Conservation (phyloP, 306 rosid genomes). For the Dalbergia cochinchinensis region DNA sequence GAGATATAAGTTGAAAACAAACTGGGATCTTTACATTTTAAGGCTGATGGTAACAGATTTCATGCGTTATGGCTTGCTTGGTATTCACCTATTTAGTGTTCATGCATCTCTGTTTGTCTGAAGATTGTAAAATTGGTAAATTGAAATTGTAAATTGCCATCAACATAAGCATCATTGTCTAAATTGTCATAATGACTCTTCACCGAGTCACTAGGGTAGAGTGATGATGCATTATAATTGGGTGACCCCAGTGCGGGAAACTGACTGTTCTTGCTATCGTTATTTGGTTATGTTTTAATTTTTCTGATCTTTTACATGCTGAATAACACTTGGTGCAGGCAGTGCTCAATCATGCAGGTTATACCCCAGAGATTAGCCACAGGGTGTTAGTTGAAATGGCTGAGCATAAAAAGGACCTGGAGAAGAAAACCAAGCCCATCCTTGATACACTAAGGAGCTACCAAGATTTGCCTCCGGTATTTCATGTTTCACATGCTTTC, state of each 20-base stretch:
- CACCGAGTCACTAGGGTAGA: background rate
- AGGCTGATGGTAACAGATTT: background rate
- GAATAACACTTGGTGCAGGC: conserved; percentile 62
- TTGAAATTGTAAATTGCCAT: background rate
- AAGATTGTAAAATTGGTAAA: background rate
- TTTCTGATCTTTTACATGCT: conserved; percentile 10
- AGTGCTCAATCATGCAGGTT: conserved; percentile 81
- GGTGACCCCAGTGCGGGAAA: background rate
- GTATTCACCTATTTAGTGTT: background rate
- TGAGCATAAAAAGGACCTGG: conserved; percentile 89
- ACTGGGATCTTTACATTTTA: background rate
- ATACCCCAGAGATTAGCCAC: conserved; percentile 86
- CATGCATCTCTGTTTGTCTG: background rate
- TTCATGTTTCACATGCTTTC: background rate
- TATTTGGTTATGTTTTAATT: background rate
- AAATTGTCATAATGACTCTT: background rate
- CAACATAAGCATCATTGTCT: background rate
- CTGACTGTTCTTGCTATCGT: background rate
- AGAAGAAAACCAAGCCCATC: conserved; percentile 94
- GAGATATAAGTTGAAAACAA: background rate
- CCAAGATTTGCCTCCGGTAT: conserved; percentile 96
- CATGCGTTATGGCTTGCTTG: background rate
- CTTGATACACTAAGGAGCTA: conserved; percentile 89
- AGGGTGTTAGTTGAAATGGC: conserved; percentile 87
- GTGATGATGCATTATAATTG: background rate